A percentile compares a stretch with the other conserved stretches of the same genome.
Conservation (phyloP, 495 filamentous ascomycete genomes). For the Xylaria nigripes region DNA sequence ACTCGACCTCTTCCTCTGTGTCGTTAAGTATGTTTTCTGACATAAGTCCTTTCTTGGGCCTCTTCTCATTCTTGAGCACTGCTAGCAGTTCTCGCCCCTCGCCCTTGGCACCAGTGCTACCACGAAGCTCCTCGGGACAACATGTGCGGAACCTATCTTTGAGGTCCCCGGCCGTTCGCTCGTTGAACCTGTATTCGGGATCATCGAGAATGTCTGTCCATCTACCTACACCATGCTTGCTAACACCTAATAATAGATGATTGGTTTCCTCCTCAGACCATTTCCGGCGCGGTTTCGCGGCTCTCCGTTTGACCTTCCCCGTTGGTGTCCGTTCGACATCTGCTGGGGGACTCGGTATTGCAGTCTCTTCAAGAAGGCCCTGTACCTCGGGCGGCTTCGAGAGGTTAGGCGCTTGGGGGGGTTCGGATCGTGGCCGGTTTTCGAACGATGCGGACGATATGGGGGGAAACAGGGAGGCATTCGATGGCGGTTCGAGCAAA, state of each 20-base stretch:
- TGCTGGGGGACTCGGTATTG: conserved; percentile 18
- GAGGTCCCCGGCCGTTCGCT: conserved; percentile 67
- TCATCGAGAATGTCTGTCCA: conserved; percentile 83
- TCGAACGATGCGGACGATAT: conserved; percentile 42
- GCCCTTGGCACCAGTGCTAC: conserved; percentile 15
- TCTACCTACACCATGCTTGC: conserved; percentile 74
- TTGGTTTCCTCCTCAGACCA: conserved; percentile 84
- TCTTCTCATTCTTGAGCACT: conserved; percentile 16
- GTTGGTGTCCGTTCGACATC: conserved; percentile 24
- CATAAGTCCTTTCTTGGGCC: conserved; percentile 29
- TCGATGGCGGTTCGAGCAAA: conserved; percentile 67
- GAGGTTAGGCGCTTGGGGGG: conserved; percentile 30
- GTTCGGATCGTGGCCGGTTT: conserved; percentile 26
- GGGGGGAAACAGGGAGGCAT: conserved; percentile 63
- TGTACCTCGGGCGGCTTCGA: conserved; percentile 24
- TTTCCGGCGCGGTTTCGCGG: conserved; percentile 46
- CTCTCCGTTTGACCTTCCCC: conserved; percentile 33
- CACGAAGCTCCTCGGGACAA: conserved; percentile 52
- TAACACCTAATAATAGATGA: conserved; percentile 65
- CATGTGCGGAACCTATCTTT: conserved; percentile 82
- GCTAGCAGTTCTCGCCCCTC: conserved; percentile 13
- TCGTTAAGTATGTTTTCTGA: conserved; percentile 43
- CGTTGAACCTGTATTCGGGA: conserved; percentile 64
- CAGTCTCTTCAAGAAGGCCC: conserved; percentile 23
- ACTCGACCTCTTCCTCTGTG: conserved; percentile 23